A percentile compares a stretch with the other conserved stretches of the same genome.
phyloP scores from a whole-genome alignment of 768 basidiomycete genomes.

The Leccinum fibrillosum region DNA sequence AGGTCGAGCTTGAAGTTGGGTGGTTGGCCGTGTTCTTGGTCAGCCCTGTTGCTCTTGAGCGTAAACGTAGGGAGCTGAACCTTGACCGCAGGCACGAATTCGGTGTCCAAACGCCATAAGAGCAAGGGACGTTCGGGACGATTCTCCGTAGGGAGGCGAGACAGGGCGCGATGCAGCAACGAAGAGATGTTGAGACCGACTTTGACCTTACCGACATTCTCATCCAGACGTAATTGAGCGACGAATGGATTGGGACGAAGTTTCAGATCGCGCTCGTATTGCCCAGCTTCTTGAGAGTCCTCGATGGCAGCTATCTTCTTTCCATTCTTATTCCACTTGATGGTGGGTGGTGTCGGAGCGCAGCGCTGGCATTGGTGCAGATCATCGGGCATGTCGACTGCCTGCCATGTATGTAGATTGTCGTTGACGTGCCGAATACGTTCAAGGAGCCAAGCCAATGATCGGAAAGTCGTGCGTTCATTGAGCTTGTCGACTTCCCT shows the following conservation, averaged over 20 bases:
- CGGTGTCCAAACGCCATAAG: slow-evolving; percentile 82
- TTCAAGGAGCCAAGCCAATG: slow-evolving; percentile 85
- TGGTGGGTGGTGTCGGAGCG: slow-evolving; percentile 71
- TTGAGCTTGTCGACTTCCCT: slow-evolving; percentile 82
- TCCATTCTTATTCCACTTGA: slow-evolving; percentile 67
- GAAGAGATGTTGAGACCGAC: slow-evolving; percentile 89
- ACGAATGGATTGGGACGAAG: slow-evolving; percentile 82
- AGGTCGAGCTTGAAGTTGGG: slow-evolving; percentile 71
- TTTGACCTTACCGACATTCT: slow-evolving; percentile 65
- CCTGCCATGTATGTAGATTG: slow-evolving; percentile 66
- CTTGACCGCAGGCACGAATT: slow-evolving; percentile 64
- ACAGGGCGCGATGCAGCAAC: slow-evolving; percentile 80
- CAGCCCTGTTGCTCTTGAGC: slow-evolving; percentile 72
- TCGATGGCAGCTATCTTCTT: slow-evolving; percentile 69
- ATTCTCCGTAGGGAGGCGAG: slow-evolving; percentile 64
- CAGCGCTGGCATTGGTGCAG: slow-evolving; percentile 70
- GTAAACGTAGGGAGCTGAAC: slow-evolving; percentile 60
- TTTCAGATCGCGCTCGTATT: slow-evolving; percentile 87
- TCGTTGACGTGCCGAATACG: slow-evolving; percentile 74
- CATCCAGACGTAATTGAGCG: slow-evolving; percentile 70
- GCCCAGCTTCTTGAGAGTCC: slow-evolving; percentile 81
- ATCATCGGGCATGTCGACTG: slow-evolving; percentile 42
- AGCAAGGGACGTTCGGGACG: slow-evolving; percentile 46
- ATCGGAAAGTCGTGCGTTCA: slow-evolving; percentile 76
- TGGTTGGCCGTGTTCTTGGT: slow-evolving; percentile 71